phyloP scores from a whole-genome alignment of 2,329 filamentous ascomycete genomes.

The Magnaporthales sp. region DNA sequence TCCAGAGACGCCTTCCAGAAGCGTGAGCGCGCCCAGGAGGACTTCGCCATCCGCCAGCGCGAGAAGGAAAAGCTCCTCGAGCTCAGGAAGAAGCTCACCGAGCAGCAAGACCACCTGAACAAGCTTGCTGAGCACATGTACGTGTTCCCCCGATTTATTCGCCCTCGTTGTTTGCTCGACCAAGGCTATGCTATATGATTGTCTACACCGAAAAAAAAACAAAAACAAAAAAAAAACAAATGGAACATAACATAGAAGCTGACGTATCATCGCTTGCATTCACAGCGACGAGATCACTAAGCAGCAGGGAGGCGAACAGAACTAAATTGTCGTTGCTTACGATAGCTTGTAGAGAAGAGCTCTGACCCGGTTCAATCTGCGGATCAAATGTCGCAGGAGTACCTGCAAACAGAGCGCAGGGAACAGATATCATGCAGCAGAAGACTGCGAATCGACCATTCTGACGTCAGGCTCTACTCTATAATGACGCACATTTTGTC shows the following conservation, averaged over 20 bases:
- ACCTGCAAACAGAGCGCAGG: not conserved
- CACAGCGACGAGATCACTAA: conserved; percentile 68
- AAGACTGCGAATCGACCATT: not conserved
- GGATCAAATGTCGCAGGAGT: not conserved
- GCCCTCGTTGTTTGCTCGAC: not conserved
- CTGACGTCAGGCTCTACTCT: not conserved
- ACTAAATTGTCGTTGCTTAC: conserved; percentile 29
- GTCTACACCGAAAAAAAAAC: not conserved
- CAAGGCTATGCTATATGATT: not conserved
- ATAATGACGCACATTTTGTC: not conserved
- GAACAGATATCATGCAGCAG: not conserved
- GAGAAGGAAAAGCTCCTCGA: conserved; percentile 83
- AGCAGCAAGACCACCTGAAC: conserved; percentile 76
- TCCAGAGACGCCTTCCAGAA: conserved; percentile 82
- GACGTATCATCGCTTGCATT: not conserved
- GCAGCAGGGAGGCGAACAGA: conserved; percentile 59
- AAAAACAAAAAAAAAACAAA: not conserved
- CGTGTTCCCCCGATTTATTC: conserved; percentile 21
- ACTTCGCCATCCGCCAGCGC: conserved; percentile 74
- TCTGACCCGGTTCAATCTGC: not conserved
- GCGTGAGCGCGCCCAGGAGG: conserved; percentile 82
- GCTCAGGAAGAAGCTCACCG: conserved; percentile 63
- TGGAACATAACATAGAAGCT: conserved; percentile 3
- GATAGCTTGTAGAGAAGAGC: not conserved
- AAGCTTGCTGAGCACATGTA: conserved; percentile 84